phyloP scores from a whole-genome alignment of 176 grass and related monocot genomes.

The Panicum miliaceum region DNA sequence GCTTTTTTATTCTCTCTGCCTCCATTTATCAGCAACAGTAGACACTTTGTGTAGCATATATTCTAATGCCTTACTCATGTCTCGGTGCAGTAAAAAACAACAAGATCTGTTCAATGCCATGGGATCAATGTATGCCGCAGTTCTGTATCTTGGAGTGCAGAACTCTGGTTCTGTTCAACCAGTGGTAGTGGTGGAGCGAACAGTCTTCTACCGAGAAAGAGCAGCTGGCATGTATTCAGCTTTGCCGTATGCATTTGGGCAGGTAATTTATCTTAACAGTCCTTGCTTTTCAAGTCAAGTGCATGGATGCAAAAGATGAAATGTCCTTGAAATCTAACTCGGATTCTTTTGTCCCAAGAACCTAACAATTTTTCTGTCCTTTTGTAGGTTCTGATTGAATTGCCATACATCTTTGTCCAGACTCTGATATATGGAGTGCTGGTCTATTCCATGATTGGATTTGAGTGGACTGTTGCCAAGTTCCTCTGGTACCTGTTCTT shows the following conservation, averaged over 20 bases:
- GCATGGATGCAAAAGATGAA: slow-evolving; percentile 2
- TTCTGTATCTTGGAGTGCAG: slow-evolving; percentile 76
- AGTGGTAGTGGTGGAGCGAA: slow-evolving; percentile 80
- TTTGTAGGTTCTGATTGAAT: slow-evolving; percentile 70
- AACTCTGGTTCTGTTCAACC: slow-evolving; percentile 85
- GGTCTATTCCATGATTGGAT: slow-evolving; percentile 79
- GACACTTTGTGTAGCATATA: slow-evolving; percentile 11
- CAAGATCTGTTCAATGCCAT: slow-evolving; percentile 87
- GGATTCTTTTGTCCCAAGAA: slow-evolving; percentile 15
- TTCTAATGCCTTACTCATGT: slow-evolving; percentile 33
- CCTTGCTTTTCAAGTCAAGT: background rate
- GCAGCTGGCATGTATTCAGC: slow-evolving; percentile 95
- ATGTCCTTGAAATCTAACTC: slow-evolving; percentile 9
- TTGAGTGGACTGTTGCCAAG: slow-evolving; percentile 79
- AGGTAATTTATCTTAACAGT: slow-evolving; percentile 51
- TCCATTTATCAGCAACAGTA: slow-evolving; percentile 4
- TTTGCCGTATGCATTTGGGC: slow-evolving; percentile 93
- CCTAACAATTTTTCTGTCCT: slow-evolving; percentile 37
- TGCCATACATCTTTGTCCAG: slow-evolving; percentile 75
- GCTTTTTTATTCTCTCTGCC: slow-evolving; percentile 12
- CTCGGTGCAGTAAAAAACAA: slow-evolving; percentile 42
- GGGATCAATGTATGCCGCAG: slow-evolving; percentile 88
- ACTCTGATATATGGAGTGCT: slow-evolving; percentile 67
- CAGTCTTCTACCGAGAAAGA: slow-evolving; percentile 89
- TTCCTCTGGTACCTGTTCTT: slow-evolving; percentile 96